Percentiles rank a stretch among this genome's conserved stretches.
phyloP scores from a whole-genome alignment of 2,329 filamentous ascomycete genomes.

The Ceratocystis variospora region DNA sequence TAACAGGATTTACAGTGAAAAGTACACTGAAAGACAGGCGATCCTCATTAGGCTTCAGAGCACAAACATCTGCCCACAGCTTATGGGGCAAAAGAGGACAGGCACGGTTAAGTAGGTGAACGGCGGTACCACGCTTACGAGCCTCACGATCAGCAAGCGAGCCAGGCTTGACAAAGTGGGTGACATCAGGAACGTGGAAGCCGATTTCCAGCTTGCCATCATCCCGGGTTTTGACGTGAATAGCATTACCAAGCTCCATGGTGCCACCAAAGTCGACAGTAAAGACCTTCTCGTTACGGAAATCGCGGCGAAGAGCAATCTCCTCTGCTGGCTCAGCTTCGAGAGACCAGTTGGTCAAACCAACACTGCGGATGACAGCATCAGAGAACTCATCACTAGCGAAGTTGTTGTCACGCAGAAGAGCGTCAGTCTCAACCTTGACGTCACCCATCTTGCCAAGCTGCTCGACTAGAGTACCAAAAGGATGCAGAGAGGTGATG shows the following conservation, averaged over 20 bases:
- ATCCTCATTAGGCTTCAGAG: slow-evolving; percentile 72
- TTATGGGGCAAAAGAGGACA: slow-evolving; percentile 79
- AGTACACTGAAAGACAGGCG: slow-evolving; percentile 85
- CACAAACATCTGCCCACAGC: slow-evolving; percentile 76
- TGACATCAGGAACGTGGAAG: slow-evolving; percentile 86
- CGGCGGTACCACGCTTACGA: slow-evolving; percentile 92
- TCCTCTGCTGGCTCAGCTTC: slow-evolving; percentile 66
- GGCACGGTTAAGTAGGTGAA: slow-evolving; percentile 81
- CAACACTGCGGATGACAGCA: slow-evolving; percentile 83
- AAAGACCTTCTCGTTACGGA: slow-evolving; percentile 76
- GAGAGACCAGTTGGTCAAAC: slow-evolving; percentile 81
- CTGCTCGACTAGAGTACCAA: slow-evolving; percentile 93
- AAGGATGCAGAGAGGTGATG: slow-evolving; percentile 97
- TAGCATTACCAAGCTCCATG: slow-evolving; percentile 77
- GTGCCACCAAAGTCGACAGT: slow-evolving; percentile 84
- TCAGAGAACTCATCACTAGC: slow-evolving; percentile 95
- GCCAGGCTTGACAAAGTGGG: slow-evolving; percentile 93
- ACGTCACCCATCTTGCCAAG: slow-evolving; percentile 94
- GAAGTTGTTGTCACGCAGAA: slow-evolving; percentile 97
- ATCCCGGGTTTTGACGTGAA: slow-evolving; percentile 73
- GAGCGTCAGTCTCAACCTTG: slow-evolving; percentile 93
- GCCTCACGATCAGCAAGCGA: slow-evolving; percentile 93
- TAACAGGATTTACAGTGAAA: slow-evolving; percentile 74
- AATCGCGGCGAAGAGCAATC: slow-evolving; percentile 68
- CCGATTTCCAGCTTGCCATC: slow-evolving; percentile 88